These are phyloP conservation scores for Crotalaria pallida DNA, from an alignment of 306 rosid genomes.

Conservation along the genomic window DNA sequence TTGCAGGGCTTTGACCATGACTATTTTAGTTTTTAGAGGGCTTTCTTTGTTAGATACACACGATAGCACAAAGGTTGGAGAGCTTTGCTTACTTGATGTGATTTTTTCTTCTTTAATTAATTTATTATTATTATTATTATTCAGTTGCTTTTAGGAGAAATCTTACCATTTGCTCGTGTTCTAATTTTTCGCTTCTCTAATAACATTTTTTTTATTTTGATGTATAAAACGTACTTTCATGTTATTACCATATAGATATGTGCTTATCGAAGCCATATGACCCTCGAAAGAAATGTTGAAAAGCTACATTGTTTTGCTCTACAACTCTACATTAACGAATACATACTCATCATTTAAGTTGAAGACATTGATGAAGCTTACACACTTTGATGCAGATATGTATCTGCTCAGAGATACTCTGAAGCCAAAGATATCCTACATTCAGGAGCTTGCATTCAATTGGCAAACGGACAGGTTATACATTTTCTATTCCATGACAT, in stretches of 20 bases:
- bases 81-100: not conserved
- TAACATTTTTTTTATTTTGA: not conserved
- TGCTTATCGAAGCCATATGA: conserved; percentile 12
- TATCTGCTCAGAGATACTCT: conserved; percentile 57
- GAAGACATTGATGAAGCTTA: conserved; percentile 22
- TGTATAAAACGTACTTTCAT: not conserved
- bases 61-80: not conserved
- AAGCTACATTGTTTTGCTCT: not conserved
- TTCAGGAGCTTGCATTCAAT: conserved; percentile 80
- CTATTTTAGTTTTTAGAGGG: not conserved
- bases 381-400: conserved; percentile 59
- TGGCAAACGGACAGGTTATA: conserved; percentile 72
- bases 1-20: not conserved
- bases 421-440: conserved; percentile 86
- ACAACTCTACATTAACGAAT: not conserved
- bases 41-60: not conserved
- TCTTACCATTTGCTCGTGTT: not conserved
- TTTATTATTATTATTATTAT: not conserved
- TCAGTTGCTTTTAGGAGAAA: not conserved
- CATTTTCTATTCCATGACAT: conserved; percentile 12
- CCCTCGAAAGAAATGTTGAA: not conserved
- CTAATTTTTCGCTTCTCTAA: not conserved
- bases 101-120: not conserved
- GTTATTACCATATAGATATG: not conserved
- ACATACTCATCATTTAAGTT: not conserved